phyloP scores from a whole-genome alignment of 345 rosid species.

The Cardiospermum halicacabum region DNA sequence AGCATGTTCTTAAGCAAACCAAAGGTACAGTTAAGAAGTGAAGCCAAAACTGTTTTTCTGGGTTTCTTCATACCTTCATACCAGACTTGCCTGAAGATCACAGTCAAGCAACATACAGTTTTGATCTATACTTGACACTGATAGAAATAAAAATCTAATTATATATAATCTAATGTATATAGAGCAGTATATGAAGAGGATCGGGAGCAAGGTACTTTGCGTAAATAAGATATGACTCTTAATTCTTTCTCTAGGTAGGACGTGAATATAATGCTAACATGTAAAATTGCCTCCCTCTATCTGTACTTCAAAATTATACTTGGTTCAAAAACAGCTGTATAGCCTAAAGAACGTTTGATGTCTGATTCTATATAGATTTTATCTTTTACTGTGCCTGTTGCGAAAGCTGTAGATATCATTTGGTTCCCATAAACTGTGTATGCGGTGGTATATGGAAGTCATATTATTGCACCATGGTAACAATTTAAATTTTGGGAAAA shows the following conservation, averaged over 20 bases:
- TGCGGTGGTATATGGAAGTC: no score
- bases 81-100: conserved; percentile 1
- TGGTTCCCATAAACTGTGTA: not conserved
- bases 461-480: no score
- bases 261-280: conserved; percentile 16
- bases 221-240: not conserved
- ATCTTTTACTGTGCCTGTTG: not conserved
- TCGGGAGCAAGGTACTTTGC: not conserved
- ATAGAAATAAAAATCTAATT: not conserved
- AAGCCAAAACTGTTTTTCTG: conserved; percentile 1
- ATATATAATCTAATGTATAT: conserved; percentile 1
- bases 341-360: not conserved
- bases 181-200: not conserved
- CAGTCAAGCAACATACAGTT: conserved; percentile 13
- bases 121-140: conserved; percentile 10
- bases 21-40: conserved; percentile 13
- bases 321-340: not conserved
- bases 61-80: not conserved
- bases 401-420: not conserved
- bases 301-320: not conserved
- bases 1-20: conserved; percentile 13
- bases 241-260: conserved; percentile 7
- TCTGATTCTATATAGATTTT: no score
- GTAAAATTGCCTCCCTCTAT: not conserved
- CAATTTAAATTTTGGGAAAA: no score